These are phyloP conservation scores for Opeltia flavorubescens DNA, from an alignment of 495 filamentous ascomycete species.

Conservation along the genomic window DNA sequence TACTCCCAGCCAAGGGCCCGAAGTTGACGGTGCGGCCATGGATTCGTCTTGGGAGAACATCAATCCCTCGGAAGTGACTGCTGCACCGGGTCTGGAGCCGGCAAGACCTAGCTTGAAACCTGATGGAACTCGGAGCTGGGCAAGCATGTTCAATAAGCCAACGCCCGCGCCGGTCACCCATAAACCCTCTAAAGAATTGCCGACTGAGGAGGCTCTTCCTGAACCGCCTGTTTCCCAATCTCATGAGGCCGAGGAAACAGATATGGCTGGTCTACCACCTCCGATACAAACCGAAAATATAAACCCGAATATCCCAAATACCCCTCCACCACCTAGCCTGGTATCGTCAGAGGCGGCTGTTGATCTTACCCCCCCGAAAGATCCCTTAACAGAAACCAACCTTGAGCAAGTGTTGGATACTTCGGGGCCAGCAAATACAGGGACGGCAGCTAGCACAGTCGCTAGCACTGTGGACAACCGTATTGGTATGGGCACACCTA, in stretches of 20 bases:
- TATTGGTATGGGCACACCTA: conserved; percentile 38
- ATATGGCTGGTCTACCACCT: conserved; percentile 13
- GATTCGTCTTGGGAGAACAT: conserved; percentile 18
- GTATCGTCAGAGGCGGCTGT: conserved; percentile 28
- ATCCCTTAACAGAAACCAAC: conserved; percentile 79
- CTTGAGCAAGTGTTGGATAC: conserved; percentile 77
- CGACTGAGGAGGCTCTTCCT: conserved; percentile 11
- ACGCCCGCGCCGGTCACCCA: conserved; percentile 19
- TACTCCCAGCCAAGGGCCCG: conserved; percentile 26
- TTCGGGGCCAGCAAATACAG: conserved; percentile 57
- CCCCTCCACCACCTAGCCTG: conserved; percentile 12
- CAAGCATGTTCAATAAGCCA: conserved; percentile 26
- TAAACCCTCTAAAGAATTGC: conserved; percentile 13
- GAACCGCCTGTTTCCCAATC: conserved; percentile 8
- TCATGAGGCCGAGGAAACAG: conserved; percentile 4
- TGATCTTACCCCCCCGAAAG: conserved; percentile 52
- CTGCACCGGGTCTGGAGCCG: conserved; percentile 10
- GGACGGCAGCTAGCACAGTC: conserved; percentile 80
- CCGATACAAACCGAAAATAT: conserved; percentile 12
- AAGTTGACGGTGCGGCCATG: conserved; percentile 28
- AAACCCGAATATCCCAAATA: conserved; percentile 11
- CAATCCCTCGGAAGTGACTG: conserved; percentile 15
- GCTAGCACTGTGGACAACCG: conserved; percentile 69
- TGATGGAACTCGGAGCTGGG: conserved; percentile 21
- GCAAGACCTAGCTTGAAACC: conserved; percentile 12